Percentiles rank a stretch among this genome's conserved stretches.
phyloP scores from a whole-genome alignment of 257 asterid genomes.

The Lantana camara region DNA sequence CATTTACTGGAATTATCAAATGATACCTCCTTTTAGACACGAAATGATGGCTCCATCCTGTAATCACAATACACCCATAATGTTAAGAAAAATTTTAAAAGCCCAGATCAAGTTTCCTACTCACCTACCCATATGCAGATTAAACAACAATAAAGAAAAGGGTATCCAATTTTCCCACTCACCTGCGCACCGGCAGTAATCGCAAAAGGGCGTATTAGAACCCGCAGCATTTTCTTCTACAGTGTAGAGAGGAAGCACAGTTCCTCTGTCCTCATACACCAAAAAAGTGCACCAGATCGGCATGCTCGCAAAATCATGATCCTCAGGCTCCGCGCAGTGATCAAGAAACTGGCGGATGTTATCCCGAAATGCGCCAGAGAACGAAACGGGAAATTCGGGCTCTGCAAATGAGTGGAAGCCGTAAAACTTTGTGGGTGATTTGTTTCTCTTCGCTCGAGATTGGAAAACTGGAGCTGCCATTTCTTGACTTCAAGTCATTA shows the following conservation, averaged over 20 bases:
- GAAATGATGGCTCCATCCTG: slow-evolving; percentile 92
- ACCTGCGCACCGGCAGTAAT: slow-evolving; percentile 83
- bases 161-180: slow-evolving; percentile 3
- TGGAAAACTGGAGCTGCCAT: slow-evolving; percentile 36
- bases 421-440: slow-evolving; percentile 45
- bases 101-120: background rate
- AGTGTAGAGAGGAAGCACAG: slow-evolving; percentile 73
- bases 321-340: slow-evolving; percentile 62
- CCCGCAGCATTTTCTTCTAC: slow-evolving; percentile 64
- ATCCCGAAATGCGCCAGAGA: slow-evolving; percentile 64
- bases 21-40: slow-evolving; percentile 89
- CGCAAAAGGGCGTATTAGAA: slow-evolving; percentile 63
- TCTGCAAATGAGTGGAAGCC: slow-evolving; percentile 68
- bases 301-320: slow-evolving; percentile 57
- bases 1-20: slow-evolving; percentile 73
- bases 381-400: slow-evolving; percentile 50
- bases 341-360: slow-evolving; percentile 66
- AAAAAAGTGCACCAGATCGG: slow-evolving; percentile 68
- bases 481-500: slow-evolving; percentile 10
- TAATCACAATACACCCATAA: background rate
- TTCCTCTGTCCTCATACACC: slow-evolving; percentile 62
- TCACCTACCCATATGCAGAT: slow-evolving; percentile 4
- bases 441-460: slow-evolving; percentile 33
- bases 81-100: slow-evolving; percentile 1
- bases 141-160: slow-evolving; percentile 9